These are phyloP conservation scores for Tolypocladium amazonense DNA, from an alignment of 2,329 filamentous ascomycete species.

Conservation along the genomic window DNA sequence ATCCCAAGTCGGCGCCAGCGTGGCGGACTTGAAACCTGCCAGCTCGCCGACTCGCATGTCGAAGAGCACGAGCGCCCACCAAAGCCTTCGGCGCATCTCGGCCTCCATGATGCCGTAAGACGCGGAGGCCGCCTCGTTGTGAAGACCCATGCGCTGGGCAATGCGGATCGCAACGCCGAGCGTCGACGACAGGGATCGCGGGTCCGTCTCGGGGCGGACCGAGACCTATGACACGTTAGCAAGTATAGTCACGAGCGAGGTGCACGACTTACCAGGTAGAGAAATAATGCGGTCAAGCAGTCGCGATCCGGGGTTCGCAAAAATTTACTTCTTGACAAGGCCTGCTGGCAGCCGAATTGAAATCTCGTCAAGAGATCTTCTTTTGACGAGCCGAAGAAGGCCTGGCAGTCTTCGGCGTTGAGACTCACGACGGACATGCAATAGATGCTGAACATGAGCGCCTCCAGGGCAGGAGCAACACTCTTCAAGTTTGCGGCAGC, in stretches of 20 bases:
- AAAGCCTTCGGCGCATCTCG: conserved; percentile 50
- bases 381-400: conserved; percentile 29
- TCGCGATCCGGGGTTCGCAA: conserved; percentile 38
- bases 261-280: conserved; percentile 39
- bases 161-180: conserved; percentile 44
- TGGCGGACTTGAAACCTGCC: conserved; percentile 21
- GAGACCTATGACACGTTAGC: conserved; percentile 11
- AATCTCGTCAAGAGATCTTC: conserved; percentile 29
- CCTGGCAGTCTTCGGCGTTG: conserved; percentile 27
- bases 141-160: conserved; percentile 45
- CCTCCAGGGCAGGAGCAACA: conserved; percentile 33
- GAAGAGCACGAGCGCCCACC: conserved; percentile 49
- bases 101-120: conserved; percentile 31
- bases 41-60: conserved; percentile 47
- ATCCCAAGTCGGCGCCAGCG: conserved; percentile 26
- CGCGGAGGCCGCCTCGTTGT: conserved; percentile 29
- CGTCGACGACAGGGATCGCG: conserved; percentile 39
- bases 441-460: conserved; percentile 47
- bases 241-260: not conserved
- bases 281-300: conserved; percentile 43
- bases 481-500: conserved; percentile 29
- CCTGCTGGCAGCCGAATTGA: conserved; percentile 39
- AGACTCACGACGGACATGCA: conserved; percentile 31
- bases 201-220: conserved; percentile 27
- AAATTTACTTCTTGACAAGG: conserved; percentile 39